Percentiles rank a stretch among this genome's conserved stretches.
Evolutionary conservation across 1,139 yeast genomes (phyloP).

Genomic region (Yamadazyma diospyri): DNA sequence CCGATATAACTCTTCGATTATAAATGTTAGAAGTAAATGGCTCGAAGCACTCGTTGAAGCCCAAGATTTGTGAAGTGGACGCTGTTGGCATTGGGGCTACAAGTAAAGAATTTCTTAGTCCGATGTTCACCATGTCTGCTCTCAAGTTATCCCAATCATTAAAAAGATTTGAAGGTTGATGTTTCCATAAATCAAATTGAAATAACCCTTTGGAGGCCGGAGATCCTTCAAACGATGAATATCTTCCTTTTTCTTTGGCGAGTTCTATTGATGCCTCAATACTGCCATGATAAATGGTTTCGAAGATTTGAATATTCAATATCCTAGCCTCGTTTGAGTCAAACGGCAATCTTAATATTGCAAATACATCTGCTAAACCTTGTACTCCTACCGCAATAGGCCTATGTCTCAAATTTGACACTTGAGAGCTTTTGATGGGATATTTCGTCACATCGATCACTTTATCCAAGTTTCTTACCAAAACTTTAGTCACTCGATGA

Average conservation of each 20-base stretch:
- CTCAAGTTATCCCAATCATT: constrained; percentile 72
- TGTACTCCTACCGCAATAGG: constrained; percentile 91
- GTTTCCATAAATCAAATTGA: constrained; percentile 80
- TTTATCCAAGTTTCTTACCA: constrained; percentile 69
- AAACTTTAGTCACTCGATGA: constrained; percentile 70
- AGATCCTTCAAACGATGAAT: constrained; percentile 68
- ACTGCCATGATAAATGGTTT: constrained; percentile 86
- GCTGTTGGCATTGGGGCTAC: constrained; percentile 97
- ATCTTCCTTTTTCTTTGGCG: constrained; percentile 62
- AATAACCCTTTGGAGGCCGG: constrained; percentile 79
- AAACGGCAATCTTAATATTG: constrained; percentile 73
- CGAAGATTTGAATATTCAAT: constrained; percentile 77
- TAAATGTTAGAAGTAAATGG: constrained; percentile 88
- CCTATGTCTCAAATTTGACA: constrained; percentile 71
- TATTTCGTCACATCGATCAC: constrained; percentile 77
- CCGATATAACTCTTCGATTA: constrained; percentile 81
- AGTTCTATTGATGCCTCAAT: constrained; percentile 77
- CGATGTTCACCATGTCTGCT: constrained; percentile 54
- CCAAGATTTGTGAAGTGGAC: constrained; percentile 86
- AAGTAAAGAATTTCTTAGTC: constrained; percentile 75
- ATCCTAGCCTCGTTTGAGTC: constrained; percentile 70
- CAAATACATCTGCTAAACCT: constrained; percentile 85
- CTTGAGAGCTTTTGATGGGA: constrained; percentile 69
- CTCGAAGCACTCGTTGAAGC: constrained; percentile 88
- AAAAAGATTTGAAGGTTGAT: constrained; percentile 66